Conservation (phyloP, 208 protist species). For the Zelonia costaricensis region DNA sequence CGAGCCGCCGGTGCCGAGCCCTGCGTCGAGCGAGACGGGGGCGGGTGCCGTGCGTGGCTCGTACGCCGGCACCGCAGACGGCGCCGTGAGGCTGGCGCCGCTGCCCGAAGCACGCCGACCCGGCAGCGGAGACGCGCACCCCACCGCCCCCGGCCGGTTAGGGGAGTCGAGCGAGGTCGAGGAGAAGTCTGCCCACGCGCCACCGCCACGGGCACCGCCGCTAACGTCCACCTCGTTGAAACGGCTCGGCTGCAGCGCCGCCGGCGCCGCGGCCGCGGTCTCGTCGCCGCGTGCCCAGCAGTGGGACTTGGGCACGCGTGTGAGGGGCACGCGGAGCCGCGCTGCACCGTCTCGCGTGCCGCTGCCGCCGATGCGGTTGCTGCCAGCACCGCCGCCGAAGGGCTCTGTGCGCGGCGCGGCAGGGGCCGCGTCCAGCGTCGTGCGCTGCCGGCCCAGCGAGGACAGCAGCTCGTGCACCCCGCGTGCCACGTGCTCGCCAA, state of each 20-base stretch:
- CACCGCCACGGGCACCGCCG: background rate
- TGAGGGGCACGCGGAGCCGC: conserved; percentile 25
- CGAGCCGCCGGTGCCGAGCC: background rate
- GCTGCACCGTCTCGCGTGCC: no score
- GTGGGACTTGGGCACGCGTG: conserved; percentile 24
- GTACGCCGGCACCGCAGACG: background rate
- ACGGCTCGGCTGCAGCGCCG: no score
- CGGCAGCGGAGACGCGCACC: no score
- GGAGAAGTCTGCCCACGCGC: conserved; percentile 8
- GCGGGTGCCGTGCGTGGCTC: conserved; percentile 7
- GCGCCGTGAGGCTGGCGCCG: background rate
- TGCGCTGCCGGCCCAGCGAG: conserved; percentile 5
- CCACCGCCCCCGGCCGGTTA: background rate
- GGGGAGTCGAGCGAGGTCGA: conserved; percentile 7
- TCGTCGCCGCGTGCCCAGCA: background rate
- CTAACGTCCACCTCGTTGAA: no score
- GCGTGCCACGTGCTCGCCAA: conserved; percentile 3
- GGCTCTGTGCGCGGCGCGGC: background rate
- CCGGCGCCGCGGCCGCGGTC: background rate
- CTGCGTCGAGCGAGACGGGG: background rate
- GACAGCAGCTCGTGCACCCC: conserved; percentile 10
- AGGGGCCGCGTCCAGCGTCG: conserved; percentile 9
- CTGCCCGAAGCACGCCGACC: no score
- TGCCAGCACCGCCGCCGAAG: background rate
- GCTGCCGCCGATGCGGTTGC: no score